These are phyloP conservation scores for Boletus mariae DNA, from an alignment of 1,284 basidiomycete genomes.

Conservation along the genomic window DNA sequence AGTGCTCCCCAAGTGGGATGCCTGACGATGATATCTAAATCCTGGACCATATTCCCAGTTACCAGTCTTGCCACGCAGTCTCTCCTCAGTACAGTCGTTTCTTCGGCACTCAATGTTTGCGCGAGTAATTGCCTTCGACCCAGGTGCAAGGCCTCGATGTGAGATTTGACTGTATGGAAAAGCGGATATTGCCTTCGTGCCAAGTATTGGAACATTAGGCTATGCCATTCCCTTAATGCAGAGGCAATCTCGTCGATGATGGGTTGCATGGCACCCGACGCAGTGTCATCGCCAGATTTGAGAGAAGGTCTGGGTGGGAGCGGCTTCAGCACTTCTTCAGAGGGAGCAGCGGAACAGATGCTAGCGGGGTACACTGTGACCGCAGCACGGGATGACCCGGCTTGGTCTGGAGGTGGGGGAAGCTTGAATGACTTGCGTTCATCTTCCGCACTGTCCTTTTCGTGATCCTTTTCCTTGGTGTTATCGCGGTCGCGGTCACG, in stretches of 20 bases:
- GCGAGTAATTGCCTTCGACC: slow-evolving; percentile 88
- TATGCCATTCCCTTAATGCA: slow-evolving; percentile 93
- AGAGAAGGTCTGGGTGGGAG: slow-evolving; percentile 90
- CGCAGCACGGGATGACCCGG: slow-evolving; percentile 64
- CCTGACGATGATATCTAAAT: slow-evolving; percentile 91
- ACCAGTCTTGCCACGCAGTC: slow-evolving; percentile 90
- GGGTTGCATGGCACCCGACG: slow-evolving; percentile 77
- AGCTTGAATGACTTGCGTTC: slow-evolving; percentile 64
- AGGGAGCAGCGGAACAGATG: slow-evolving; percentile 62
- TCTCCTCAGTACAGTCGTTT: slow-evolving; percentile 76
- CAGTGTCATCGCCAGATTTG: slow-evolving; percentile 89
- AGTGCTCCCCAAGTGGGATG: slow-evolving; percentile 90
- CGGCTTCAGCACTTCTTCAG: slow-evolving; percentile 67
- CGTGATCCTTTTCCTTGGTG: slow-evolving; percentile 57
- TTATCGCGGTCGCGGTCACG: slow-evolving; percentile 64
- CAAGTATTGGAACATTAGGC: slow-evolving; percentile 88
- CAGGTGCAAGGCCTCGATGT: slow-evolving; percentile 89
- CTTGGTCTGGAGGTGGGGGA: slow-evolving; percentile 69
- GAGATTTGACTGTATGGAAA: slow-evolving; percentile 83
- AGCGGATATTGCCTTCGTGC: slow-evolving; percentile 85
- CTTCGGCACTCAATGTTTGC: slow-evolving; percentile 84
- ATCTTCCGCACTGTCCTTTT: slow-evolving; percentile 38
- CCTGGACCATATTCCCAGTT: slow-evolving; percentile 88
- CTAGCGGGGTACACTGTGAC: slow-evolving; percentile 67
- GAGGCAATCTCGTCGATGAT: slow-evolving; percentile 97